Evolutionary conservation across 495 filamentous ascomycete genomes (phyloP).

Genomic region (Daldinia caldariorum): DNA sequence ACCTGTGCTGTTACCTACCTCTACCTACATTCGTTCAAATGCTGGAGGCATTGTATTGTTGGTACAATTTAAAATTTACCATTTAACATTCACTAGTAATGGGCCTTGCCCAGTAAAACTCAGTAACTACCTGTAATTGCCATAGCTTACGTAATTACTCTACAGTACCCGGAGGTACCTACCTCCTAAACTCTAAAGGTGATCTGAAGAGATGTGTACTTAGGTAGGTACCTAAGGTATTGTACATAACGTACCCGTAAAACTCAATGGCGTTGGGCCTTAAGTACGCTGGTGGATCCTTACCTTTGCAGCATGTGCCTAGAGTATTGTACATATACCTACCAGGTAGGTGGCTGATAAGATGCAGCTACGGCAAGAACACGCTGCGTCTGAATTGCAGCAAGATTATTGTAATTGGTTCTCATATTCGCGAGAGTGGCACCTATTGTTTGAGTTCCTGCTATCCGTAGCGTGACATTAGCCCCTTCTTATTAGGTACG

Average conservation of each 20-base stretch:
- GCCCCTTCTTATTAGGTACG: conserved; percentile 7
- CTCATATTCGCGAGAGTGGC: conserved; percentile 13
- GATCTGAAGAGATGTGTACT: too few species aligned
- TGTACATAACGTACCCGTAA: neutral
- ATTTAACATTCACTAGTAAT: too few species aligned
- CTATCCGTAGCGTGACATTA: conserved; percentile 7
- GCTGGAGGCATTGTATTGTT: too few species aligned
- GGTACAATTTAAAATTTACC: neutral
- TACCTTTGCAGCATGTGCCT: conserved; percentile 11
- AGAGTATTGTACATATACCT: conserved; percentile 17
- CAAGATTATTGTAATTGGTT: conserved; percentile 18
- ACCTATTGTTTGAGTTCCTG: conserved; percentile 30
- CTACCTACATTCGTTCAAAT: too few species aligned
- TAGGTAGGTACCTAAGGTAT: neutral
- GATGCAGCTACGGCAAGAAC: conserved; percentile 22
- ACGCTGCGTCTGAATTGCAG: conserved; percentile 4
- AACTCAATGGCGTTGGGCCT: neutral
- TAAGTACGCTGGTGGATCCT: conserved; percentile 1
- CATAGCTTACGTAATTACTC: too few species aligned
- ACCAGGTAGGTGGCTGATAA: too few species aligned
- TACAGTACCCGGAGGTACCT: too few species aligned
- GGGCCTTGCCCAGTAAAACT: too few species aligned
- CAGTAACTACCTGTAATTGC: too few species aligned
- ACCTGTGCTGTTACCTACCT: neutral
- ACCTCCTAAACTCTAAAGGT: too few species aligned